Base-by-base conservation (phyloP, 1,139 yeast species). In the Sugiyamaella pinicola region DNA sequence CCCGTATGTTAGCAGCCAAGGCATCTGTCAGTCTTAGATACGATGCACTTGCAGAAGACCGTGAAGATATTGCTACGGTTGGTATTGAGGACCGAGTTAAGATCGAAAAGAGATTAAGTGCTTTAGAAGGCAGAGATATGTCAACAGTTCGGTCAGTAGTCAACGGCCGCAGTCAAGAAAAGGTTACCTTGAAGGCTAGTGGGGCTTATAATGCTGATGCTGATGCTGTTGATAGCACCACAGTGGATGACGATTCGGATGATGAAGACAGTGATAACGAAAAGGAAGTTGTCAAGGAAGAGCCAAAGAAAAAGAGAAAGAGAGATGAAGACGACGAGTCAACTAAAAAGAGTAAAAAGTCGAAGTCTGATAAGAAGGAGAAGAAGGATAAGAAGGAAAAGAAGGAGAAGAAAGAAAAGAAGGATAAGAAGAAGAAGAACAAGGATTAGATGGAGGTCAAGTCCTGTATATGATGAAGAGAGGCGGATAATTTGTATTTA, bases 1-100 rank as follows among this genome's bases (percentile, higher is more conserved):
- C 99, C 54, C 86, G 99, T 78, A 96, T 93, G 65, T 82, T 93
- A 64, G 99, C 99, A 65, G 98, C 98, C 59, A 93, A 93, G 78
- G 96, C 97, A 63, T 95, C 99, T 50, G 95, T 93, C 68, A 88
- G 96, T 59, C 78, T 93, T 65, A 86, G 99, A 79, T 93, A 87
- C 72, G 99, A 93, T 76, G 96, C 97, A 40, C 80, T 95, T 59
- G 87, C 97, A 61, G 99, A 93, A 77, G 98, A 93, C 66, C 84
- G 97, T 74, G 69, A 66, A 39, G 98, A 93, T 67, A 82, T 88
- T 55, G 97, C 97, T 61, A 95, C 90, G 64, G 81, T 91, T 66
- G 99, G 99, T 68, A 78, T 88, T 65, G 88, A 85, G 64, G 93
- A 87, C 63, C 85, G 99, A 76, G 83, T 88, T 64, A 90, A 90